Conservation (phyloP, 2,329 filamentous ascomycete species). For the Trichoderma gracile region DNA sequence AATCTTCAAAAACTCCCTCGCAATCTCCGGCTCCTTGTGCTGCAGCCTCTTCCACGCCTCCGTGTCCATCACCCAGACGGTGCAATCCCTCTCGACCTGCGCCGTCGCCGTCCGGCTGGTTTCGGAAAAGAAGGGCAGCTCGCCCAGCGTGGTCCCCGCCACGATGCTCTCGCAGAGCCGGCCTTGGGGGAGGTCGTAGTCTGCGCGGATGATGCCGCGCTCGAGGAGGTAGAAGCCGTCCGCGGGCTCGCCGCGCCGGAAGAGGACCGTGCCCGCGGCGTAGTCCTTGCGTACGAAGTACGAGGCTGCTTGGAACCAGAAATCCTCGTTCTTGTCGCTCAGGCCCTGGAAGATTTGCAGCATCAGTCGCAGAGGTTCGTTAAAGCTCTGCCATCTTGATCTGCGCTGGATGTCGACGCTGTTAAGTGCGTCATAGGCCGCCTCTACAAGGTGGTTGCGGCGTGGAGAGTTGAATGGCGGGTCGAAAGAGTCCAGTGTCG, state of each 20-base stretch:
- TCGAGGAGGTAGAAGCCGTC: conserved; percentile 90
- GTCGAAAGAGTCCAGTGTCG: conserved; percentile 40
- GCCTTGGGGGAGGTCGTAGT: conserved; percentile 90
- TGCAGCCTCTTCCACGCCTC: conserved; percentile 74
- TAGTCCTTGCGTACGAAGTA: conserved; percentile 76
- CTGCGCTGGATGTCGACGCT: conserved; percentile 61
- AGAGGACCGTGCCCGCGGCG: conserved; percentile 70
- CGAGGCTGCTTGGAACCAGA: conserved; percentile 79
- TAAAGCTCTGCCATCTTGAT: conserved; percentile 79
- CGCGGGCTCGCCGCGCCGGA: conserved; percentile 72
- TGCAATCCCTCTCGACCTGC: conserved; percentile 75
- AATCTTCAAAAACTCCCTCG: conserved; percentile 79
- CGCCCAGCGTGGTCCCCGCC: conserved; percentile 90
- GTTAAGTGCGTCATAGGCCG: conserved; percentile 72
- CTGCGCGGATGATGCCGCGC: conserved; percentile 81
- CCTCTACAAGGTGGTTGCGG: conserved; percentile 72
- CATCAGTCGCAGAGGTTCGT: conserved; percentile 86
- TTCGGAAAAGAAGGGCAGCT: conserved; percentile 93
- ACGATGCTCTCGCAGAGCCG: conserved; percentile 88
- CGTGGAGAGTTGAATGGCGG: conserved; percentile 74
- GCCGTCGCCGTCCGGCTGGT: conserved; percentile 86
- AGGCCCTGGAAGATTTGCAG: conserved; percentile 93
- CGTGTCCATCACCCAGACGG: conserved; percentile 77
- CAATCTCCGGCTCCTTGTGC: conserved; percentile 71
- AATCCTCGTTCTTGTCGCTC: conserved; percentile 84